Conservation (phyloP, 441 rosid species). For the Metrosideros polymorpha region DNA sequence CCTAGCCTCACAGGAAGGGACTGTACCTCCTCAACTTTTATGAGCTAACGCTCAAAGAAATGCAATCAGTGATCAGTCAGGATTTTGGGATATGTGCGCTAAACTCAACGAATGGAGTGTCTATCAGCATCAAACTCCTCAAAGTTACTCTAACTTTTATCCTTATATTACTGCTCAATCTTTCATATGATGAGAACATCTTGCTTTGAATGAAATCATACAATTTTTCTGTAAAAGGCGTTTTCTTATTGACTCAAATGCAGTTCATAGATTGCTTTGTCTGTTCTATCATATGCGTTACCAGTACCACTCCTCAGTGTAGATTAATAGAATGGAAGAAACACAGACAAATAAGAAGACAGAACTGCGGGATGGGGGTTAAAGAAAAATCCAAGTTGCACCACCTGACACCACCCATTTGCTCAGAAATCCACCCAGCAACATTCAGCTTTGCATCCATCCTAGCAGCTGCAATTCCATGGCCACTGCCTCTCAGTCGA, state of each 20-base stretch:
- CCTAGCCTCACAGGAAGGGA: no score
- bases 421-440: conserved; percentile 96
- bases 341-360: not conserved
- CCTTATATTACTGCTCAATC: not conserved
- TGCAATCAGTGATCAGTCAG: not conserved
- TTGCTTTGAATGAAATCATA: not conserved
- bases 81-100: not conserved
- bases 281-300: not conserved
- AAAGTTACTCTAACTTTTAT: not conserved
- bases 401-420: conserved; percentile 97
- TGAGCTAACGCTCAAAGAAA: not conserved
- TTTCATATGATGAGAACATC: not conserved
- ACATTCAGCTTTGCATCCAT: conserved; percentile 88
- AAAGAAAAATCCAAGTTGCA: not conserved
- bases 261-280: not conserved
- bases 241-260: not conserved
- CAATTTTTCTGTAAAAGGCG: not conserved
- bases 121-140: not conserved
- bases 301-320: not conserved
- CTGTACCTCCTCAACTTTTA: not conserved
- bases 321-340: not conserved
- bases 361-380: not conserved
- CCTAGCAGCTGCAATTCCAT: conserved; percentile 80
- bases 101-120: not conserved
- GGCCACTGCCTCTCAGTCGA: conserved; percentile 88